Evolutionary conservation across 192 early-diverging fungal genomes (phyloP).

Genomic region (Mortierella antarctica): DNA sequence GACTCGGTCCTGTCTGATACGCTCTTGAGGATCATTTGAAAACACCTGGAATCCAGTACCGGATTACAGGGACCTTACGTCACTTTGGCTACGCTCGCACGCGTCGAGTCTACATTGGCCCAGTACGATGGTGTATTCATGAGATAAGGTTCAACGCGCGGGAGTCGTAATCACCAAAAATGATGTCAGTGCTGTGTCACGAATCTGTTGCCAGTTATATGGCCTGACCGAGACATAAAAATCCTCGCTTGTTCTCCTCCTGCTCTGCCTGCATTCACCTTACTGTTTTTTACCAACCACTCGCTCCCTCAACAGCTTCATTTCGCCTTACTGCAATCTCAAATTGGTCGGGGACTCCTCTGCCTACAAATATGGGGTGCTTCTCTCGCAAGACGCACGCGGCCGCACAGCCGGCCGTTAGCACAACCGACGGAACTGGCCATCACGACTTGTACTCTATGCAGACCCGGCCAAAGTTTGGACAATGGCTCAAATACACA

Average conservation of each 20-base stretch:
- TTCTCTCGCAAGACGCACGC: conserved; percentile 3
- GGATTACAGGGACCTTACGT: no score
- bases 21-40: no score
- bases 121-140: no score
- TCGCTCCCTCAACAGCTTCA: conserved; percentile 1
- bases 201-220: no score
- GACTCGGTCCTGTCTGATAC: no score
- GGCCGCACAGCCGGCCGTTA: conserved; percentile 6
- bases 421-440: not conserved
- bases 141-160: no score
- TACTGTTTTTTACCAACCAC: conserved; percentile 1
- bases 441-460: not conserved
- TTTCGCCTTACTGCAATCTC: conserved; percentile 6
- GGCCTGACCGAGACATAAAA: not conserved
- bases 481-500: conserved; percentile 8
- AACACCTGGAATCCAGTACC: no score
- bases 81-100: no score
- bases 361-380: conserved; percentile 3
- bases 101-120: no score
- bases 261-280: conserved; percentile 1
- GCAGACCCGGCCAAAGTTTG: conserved; percentile 9
- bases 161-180: no score
- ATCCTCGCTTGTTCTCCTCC: conserved; percentile 6
- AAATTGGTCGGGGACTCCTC: conserved; percentile 2
- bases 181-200: not conserved